Percentiles rank a stretch among this genome's conserved stretches.
These are phyloP conservation scores for Chytridium lagenaria DNA, from an alignment of 371 early-diverging fungal genomes.

Conservation along the genomic window DNA sequence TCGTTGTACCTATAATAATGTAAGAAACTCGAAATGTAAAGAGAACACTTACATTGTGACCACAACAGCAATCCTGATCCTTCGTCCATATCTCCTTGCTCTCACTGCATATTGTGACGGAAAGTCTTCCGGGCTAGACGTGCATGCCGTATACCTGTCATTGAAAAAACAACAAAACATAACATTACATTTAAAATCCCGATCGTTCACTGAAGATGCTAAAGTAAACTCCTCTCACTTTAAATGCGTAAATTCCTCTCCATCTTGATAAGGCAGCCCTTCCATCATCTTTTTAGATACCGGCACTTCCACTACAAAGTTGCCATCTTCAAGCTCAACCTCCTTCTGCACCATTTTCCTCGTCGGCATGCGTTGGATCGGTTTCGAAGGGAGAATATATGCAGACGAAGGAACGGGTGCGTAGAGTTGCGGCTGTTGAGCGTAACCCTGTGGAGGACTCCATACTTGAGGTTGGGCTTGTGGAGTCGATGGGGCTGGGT, in stretches of 20 bases:
- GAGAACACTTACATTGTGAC: conserved; percentile 62
- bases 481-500: background rate
- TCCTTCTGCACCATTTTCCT: conserved; percentile 15
- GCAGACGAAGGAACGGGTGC: background rate
- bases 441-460: background rate
- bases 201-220: no score
- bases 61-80: conserved; percentile 75
- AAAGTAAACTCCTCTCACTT: no score
- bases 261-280: conserved; percentile 33
- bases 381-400: background rate
- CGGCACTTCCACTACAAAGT: conserved; percentile 50
- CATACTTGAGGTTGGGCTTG: background rate
- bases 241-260: conserved; percentile 54
- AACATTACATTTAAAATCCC: no score
- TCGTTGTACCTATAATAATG: conserved; percentile 41
- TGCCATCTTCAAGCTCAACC: conserved; percentile 29
- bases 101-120: conserved; percentile 70
- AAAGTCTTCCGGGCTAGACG: conserved; percentile 45
- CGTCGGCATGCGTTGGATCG: conserved; percentile 4
- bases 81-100: conserved; percentile 68
- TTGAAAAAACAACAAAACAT: background rate
- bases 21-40: background rate
- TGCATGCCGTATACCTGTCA: conserved; percentile 46
- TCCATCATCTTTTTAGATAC: conserved; percentile 40
- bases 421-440: background rate